Evolutionary conservation across 441 rosid species (phyloP).

Genomic region (Adansonia madagascariensis): DNA sequence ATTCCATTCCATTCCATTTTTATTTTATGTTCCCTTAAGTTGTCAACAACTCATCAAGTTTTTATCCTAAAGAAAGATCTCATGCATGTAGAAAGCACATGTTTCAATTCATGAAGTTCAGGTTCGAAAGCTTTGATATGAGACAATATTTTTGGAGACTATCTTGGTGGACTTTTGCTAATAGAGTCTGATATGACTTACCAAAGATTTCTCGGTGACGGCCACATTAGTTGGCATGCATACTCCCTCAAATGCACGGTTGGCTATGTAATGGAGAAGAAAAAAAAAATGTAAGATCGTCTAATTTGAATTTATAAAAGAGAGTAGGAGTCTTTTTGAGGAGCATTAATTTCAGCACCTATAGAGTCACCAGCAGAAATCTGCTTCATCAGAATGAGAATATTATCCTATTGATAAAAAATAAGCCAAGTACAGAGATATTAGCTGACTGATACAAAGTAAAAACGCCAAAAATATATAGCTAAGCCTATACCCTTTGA

Average conservation of each 20-base stretch:
- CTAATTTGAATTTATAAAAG: slow-evolving; percentile 7
- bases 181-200: slow-evolving; percentile 34
- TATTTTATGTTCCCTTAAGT: background rate
- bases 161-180: background rate
- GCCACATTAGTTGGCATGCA: slow-evolving; percentile 27
- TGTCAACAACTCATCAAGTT: background rate
- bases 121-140: background rate
- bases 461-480: slow-evolving; percentile 25
- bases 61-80: background rate
- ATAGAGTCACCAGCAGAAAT: slow-evolving; percentile 53
- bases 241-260: slow-evolving; percentile 54
- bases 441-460: background rate
- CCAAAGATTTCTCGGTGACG: slow-evolving; percentile 74
- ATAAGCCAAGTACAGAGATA: slow-evolving; percentile 15
- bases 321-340: slow-evolving; percentile 11
- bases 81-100: background rate
- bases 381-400: slow-evolving; percentile 74
- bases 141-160: background rate
- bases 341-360: slow-evolving; percentile 47
- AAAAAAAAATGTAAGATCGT: slow-evolving; percentile 26
- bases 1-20: background rate
- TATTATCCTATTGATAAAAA: slow-evolving; percentile 60
- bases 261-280: slow-evolving; percentile 43
- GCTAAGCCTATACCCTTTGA: slow-evolving; percentile 67
- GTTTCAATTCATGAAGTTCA: background rate